Percentiles rank a stretch among this genome's conserved stretches.
Evolutionary conservation across 2,329 filamentous ascomycete genomes (phyloP).

Genomic region (Pseudogymnoascus sp.): DNA sequence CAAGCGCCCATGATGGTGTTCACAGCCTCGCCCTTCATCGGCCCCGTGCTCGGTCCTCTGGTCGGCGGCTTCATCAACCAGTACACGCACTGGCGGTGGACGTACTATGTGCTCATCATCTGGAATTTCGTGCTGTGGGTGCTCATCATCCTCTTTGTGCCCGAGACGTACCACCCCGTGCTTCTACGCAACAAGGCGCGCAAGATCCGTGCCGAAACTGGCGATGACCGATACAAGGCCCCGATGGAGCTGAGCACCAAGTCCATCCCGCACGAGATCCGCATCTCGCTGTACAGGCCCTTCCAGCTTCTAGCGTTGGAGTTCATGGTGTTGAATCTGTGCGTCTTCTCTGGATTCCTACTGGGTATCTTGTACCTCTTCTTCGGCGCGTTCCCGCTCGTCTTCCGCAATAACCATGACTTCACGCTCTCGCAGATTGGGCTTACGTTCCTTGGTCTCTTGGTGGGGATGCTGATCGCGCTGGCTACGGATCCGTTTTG

Average conservation of each 20-base stretch:
- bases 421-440: constrained; percentile 75
- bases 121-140: constrained; percentile 62
- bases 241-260: constrained; percentile 66
- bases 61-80: constrained; percentile 78
- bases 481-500: constrained; percentile 59
- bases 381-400: constrained; percentile 78
- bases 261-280: constrained; percentile 56
- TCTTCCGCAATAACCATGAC: constrained; percentile 66
- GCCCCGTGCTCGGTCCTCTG: constrained; percentile 52
- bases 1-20: constrained; percentile 80
- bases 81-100: constrained; percentile 68
- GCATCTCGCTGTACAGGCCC: constrained; percentile 48
- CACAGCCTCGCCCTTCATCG: constrained; percentile 55
- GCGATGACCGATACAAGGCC: constrained; percentile 68
- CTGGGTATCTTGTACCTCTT: constrained; percentile 84
- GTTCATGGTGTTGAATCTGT: constrained; percentile 78
- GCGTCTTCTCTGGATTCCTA: constrained; percentile 75
- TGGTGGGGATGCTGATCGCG: constrained; percentile 60
- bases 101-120: constrained; percentile 76
- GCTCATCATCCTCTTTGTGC: constrained; percentile 64
- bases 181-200: constrained; percentile 66
- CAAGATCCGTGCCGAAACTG: constrained; percentile 62
- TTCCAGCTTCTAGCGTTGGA: constrained; percentile 74
- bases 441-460: constrained; percentile 66
- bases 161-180: constrained; percentile 80